phyloP scores from a whole-genome alignment of 75 land plant species.

The Cunninghamia lanceolata region DNA sequence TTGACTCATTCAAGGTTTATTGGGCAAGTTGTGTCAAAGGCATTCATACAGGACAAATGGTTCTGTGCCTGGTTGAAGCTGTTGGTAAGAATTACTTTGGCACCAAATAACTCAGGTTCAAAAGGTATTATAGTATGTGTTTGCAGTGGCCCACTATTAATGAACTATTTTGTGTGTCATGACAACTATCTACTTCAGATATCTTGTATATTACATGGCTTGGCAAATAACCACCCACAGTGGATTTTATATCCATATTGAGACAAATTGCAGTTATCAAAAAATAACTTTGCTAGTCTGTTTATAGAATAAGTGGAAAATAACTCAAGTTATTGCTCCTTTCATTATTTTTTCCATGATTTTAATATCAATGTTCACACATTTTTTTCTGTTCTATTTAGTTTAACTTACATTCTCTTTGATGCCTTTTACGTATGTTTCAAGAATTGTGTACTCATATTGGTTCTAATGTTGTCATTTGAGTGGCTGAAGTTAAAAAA shows the following conservation, averaged over 20 bases:
- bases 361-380: not conserved
- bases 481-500: not conserved
- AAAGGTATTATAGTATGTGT: not conserved
- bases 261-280: not conserved
- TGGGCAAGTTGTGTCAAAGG: conserved; percentile 72
- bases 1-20: conserved; percentile 80
- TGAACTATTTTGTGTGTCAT: not conserved
- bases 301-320: not conserved
- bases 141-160: not conserved
- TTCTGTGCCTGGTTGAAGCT: conserved; percentile 92
- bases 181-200: not conserved
- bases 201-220: not conserved
- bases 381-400: not conserved
- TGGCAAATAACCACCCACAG: not conserved
- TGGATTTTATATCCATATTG: not conserved
- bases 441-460: not conserved
- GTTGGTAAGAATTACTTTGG: conserved; percentile 61
- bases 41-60: conserved; percentile 82
- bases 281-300: not conserved
- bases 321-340: not conserved
- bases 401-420: not conserved
- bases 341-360: not conserved
- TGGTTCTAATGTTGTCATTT: not conserved
- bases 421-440: not conserved
- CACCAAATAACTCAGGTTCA: not conserved